Conservation (phyloP, 2,329 filamentous ascomycete genomes). For the Penicillium digitatum region DNA sequence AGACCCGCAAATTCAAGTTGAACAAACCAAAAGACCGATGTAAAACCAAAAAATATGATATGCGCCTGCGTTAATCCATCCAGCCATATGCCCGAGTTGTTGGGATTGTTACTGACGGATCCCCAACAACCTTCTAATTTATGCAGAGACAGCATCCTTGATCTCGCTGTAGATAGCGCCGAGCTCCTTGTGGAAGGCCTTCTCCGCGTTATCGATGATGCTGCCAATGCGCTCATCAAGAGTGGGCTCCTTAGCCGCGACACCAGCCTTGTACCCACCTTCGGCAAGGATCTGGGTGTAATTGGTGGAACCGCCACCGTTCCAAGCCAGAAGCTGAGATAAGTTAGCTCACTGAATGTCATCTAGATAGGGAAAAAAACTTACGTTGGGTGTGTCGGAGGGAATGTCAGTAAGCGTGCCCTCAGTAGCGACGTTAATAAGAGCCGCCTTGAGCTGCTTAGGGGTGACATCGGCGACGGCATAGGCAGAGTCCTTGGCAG, state of each 20-base stretch:
- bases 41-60: slow-evolving; percentile 21
- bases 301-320: slow-evolving; percentile 92
- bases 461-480: slow-evolving; percentile 85
- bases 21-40: slow-evolving; percentile 16
- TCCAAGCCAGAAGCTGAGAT: slow-evolving; percentile 80
- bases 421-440: slow-evolving; percentile 78
- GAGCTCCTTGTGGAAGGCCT: slow-evolving; percentile 43
- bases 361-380: slow-evolving; percentile 21
- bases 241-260: slow-evolving; percentile 15
- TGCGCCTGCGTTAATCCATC: slow-evolving; percentile 31
- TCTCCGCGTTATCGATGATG: slow-evolving; percentile 48
- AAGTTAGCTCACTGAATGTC: slow-evolving; percentile 21
- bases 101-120: slow-evolving; percentile 20
- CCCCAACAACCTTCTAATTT: slow-evolving; percentile 39
- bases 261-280: slow-evolving; percentile 62
- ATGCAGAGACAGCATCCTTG: slow-evolving; percentile 40
- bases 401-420: slow-evolving; percentile 78
- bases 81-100: slow-evolving; percentile 23
- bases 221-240: slow-evolving; percentile 39
- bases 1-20: slow-evolving; percentile 15
- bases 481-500: slow-evolving; percentile 82
- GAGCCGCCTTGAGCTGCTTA: slow-evolving; percentile 84
- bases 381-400: slow-evolving; percentile 75
- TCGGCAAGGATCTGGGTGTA: slow-evolving; percentile 75
- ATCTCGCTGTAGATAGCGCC: slow-evolving; percentile 46